Percentiles rank a stretch among this genome's conserved stretches.
These are phyloP conservation scores for Solanum okadae DNA, from an alignment of 257 asterid species.

Conservation along the genomic window DNA sequence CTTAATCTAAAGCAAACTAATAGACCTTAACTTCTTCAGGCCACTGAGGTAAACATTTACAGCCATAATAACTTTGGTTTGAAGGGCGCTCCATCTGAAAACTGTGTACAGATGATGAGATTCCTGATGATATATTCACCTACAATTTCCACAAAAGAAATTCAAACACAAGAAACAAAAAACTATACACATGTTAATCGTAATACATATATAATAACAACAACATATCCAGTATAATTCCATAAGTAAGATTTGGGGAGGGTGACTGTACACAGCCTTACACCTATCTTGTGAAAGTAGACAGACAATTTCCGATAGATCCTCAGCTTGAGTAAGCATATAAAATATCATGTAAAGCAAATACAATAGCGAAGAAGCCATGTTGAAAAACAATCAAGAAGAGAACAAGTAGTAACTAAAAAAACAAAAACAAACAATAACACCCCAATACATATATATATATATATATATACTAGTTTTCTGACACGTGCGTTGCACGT, in stretches of 20 bases:
- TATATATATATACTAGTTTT: too few relatives aligned
- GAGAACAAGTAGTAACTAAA: too few relatives aligned
- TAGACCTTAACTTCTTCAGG: constrained; percentile 64
- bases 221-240: not conserved
- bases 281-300: not conserved
- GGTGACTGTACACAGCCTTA: not conserved
- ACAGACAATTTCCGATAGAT: not conserved
- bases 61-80: not conserved
- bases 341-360: not conserved
- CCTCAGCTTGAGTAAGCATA: not conserved
- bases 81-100: not conserved
- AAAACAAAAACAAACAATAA: too few relatives aligned
- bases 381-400: too few relatives aligned
- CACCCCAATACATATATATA: too few relatives aligned
- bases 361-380: too few relatives aligned
- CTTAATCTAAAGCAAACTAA: not conserved
- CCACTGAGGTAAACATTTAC: constrained; percentile 19
- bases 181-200: too few relatives aligned
- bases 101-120: not conserved
- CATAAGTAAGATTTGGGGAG: not conserved
- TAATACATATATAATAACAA: too few relatives aligned
- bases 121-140: too few relatives aligned
- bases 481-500: too few relatives aligned
- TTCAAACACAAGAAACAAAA: not conserved
- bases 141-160: not conserved